Conservation (phyloP, 2,329 filamentous ascomycete genomes). For the Aspergillus pseudonomiae region DNA sequence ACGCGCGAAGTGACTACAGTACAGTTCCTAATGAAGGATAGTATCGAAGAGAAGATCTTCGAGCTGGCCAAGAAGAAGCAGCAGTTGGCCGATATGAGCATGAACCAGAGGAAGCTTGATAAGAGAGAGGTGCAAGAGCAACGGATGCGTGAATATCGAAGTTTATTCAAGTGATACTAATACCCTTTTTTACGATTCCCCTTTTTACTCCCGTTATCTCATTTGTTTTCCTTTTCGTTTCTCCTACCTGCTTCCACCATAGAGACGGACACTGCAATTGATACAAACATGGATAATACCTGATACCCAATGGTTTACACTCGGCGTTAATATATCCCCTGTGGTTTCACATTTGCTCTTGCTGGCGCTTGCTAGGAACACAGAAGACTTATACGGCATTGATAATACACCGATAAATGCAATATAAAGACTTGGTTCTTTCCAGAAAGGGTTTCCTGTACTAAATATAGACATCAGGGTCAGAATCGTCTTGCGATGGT, state of each 20-base stretch:
- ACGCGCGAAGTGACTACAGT: conserved; percentile 84
- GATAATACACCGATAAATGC: conserved; percentile 5
- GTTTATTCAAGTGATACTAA: conserved; percentile 54
- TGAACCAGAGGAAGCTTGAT: conserved; percentile 67
- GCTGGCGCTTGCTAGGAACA: not conserved
- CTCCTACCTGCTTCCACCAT: not conserved
- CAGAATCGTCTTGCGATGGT: not conserved
- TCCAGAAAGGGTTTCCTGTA: not conserved
- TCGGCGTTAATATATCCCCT: conserved; percentile 4
- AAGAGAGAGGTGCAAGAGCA: conserved; percentile 67
- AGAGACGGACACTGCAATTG: not conserved
- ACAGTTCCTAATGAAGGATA: conserved; percentile 84
- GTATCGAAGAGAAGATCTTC: conserved; percentile 93
- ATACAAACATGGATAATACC: not conserved
- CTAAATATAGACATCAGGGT: not conserved
- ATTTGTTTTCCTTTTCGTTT: not conserved
- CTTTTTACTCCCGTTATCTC: not conserved
- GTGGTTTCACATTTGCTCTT: conserved; percentile 9
- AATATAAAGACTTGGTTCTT: not conserved
- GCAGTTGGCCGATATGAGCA: conserved; percentile 82
- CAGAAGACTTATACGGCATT: conserved; percentile 9
- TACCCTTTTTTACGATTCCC: conserved; percentile 1
- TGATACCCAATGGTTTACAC: conserved; percentile 1
- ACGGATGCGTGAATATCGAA: conserved; percentile 63
- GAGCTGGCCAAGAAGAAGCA: conserved; percentile 90